phyloP scores from a whole-genome alignment of 73 alveolate species.

The Durusdinium trenchii region DNA sequence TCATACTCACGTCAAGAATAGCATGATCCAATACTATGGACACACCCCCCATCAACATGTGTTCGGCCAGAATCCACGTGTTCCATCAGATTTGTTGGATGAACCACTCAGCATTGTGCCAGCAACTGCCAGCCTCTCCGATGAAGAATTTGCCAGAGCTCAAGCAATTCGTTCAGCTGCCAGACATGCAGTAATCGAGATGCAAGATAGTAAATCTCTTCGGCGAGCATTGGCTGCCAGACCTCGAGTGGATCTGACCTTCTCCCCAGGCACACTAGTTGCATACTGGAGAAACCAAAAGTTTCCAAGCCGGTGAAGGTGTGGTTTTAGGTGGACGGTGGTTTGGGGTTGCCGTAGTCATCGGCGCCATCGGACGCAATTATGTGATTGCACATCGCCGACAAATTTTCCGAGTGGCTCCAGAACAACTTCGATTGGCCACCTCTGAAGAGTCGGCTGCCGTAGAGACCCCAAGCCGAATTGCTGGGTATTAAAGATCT shows the following conservation, averaged over 20 bases:
- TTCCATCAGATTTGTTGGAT: background rate
- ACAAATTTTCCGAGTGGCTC: background rate
- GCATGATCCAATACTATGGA: too few species aligned
- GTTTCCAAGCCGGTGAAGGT: background rate
- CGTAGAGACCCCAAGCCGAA: background rate
- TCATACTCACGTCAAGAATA: background rate
- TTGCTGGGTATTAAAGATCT: background rate
- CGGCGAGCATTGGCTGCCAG: slow-evolving; percentile 13
- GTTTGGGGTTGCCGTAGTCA: slow-evolving; percentile 30
- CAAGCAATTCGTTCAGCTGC: slow-evolving; percentile 6
- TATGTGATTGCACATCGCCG: background rate
- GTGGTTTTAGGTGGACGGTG: background rate
- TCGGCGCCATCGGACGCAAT: background rate
- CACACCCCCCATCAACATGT: too few species aligned
- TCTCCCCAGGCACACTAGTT: background rate
- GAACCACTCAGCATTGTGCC: background rate
- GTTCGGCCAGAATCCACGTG: too few species aligned
- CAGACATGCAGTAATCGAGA: background rate
- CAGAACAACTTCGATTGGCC: slow-evolving; percentile 4
- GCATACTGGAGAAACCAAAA: slow-evolving; percentile 38
- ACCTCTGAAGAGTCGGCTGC: background rate
- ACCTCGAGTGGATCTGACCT: background rate
- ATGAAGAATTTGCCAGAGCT: background rate
- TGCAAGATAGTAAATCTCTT: too few species aligned
- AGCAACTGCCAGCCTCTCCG: background rate